Evolutionary conservation across 2,329 filamentous ascomycete species (phyloP).

Genomic region (Talaromyces verruculosus): DNA sequence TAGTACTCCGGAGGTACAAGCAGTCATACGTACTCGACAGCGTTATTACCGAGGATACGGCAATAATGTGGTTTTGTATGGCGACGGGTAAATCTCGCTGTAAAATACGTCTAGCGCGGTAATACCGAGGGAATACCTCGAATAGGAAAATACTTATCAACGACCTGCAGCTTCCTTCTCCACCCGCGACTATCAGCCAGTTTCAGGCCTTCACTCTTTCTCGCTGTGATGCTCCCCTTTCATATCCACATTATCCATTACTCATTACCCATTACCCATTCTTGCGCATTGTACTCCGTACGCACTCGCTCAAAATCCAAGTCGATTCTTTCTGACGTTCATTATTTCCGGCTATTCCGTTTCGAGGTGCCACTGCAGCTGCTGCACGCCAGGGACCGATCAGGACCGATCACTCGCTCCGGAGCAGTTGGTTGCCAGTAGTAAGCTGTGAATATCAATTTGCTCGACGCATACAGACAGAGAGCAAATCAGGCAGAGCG

Average conservation of each 20-base stretch:
- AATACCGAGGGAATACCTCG: constrained; percentile 16
- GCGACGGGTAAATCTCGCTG: background rate
- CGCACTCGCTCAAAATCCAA: background rate
- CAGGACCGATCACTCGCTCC: constrained; percentile 1
- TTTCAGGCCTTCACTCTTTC: constrained; percentile 4
- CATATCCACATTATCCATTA: constrained; percentile 2
- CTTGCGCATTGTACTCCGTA: background rate
- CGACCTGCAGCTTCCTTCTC: constrained; percentile 1
- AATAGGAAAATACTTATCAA: constrained; percentile 22
- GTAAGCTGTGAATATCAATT: constrained; percentile 2
- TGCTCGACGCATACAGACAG: background rate
- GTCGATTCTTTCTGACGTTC: background rate
- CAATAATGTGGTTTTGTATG: background rate
- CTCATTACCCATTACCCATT: background rate
- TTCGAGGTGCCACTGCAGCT: constrained; percentile 16
- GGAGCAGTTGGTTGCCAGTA: background rate
- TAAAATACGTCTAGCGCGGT: constrained; percentile 12
- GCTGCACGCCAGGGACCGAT: constrained; percentile 13
- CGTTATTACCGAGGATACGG: background rate
- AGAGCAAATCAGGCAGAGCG: constrained; percentile 1
- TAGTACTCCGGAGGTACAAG: background rate
- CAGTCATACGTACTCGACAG: background rate
- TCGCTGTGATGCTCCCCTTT: background rate
- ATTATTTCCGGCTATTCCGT: background rate
- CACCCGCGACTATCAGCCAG: constrained; percentile 13